Base-by-base conservation (phyloP, 306 rosid genomes). In the Vigna trinervia region DNA sequence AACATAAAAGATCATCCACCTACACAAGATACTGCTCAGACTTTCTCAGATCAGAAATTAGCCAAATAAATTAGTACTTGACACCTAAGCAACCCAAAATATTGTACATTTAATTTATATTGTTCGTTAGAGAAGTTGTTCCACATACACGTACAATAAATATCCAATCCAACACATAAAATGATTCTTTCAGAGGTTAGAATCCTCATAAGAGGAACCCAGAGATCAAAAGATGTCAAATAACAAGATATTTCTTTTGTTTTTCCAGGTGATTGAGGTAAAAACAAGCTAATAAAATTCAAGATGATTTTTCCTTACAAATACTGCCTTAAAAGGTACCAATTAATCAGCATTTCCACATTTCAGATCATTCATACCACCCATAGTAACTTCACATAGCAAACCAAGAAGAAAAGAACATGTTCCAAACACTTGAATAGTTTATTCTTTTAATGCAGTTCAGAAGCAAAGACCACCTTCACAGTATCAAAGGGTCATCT, bases 11-110 rank as follows among this genome's bases (percentile, higher is more conserved):
- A 72, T 54, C 20, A 26, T 41, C 50, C 61, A 74, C 47, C 41
- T 46, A 60, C 54, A 69, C 68, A 81, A 84, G 28, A 69, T 20
- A 76, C 57, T 17, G 22, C 34, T 9, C 15, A 73, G 60, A 77
- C 41, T 75, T 43, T 80, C 59, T 59, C 64, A 52, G 30, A 23
- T 41, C 52, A 63, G 22, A 71, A 67, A 66, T 52, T 53, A 17
- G 20, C 59, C 53, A 74, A 69, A 45, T 22, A 65, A 74, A 68
- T 52, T 56, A 46, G 32, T 36, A 80, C 32, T 51, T 45, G 23
- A 17, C 46, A 52, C 23, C 54, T 47, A 32, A 20, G 51, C 10
- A 69, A 82, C 39, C 39, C 60, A 50, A 69, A 39, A 41, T 5
- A 48, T 78, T 71, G 47, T 41, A 45, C 66, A 50, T 48, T 38